Evolutionary conservation across 2,329 filamentous ascomycete genomes (phyloP).

Genomic region (Chaetomium sp.): DNA sequence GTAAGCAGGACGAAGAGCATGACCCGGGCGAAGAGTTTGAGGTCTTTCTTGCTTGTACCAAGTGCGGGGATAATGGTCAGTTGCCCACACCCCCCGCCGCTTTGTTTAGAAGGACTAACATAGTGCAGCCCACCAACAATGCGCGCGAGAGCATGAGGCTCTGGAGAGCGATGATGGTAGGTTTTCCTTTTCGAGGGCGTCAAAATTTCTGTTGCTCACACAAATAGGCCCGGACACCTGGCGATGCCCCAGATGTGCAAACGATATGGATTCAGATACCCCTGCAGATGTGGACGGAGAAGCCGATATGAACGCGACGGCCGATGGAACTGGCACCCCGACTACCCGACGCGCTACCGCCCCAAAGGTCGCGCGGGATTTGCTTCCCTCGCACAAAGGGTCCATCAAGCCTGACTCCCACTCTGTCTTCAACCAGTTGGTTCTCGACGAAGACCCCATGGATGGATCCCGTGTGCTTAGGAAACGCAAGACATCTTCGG

Average conservation of each 20-base stretch:
- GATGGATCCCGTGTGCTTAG: constrained; percentile 77
- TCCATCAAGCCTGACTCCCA: constrained; percentile 68
- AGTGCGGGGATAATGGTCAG: constrained; percentile 83
- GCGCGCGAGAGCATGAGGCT: constrained; percentile 72
- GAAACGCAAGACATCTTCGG: constrained; percentile 80
- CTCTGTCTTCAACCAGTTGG: constrained; percentile 74
- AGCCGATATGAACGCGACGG: constrained; percentile 31
- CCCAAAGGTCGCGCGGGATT: constrained; percentile 69
- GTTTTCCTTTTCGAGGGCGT: neutral
- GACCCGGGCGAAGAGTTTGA: constrained; percentile 82
- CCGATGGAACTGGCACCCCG: constrained; percentile 40
- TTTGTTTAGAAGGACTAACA: constrained; percentile 31
- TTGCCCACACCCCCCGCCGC: constrained; percentile 34
- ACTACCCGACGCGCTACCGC: constrained; percentile 58
- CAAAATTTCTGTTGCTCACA: constrained; percentile 33
- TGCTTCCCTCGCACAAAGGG: constrained; percentile 69
- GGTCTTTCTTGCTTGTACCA: constrained; percentile 71
- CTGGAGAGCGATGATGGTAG: constrained; percentile 64
- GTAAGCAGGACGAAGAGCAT: constrained; percentile 78
- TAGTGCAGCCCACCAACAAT: constrained; percentile 81
- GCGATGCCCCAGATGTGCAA: constrained; percentile 55
- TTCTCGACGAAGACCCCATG: constrained; percentile 70
- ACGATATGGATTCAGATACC: constrained; percentile 31
- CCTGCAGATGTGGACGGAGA: constrained; percentile 40
- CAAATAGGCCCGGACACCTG: constrained; percentile 47